Evolutionary conservation across 2,329 filamentous ascomycete genomes (phyloP).

Genomic region (Xylaria sp.): DNA sequence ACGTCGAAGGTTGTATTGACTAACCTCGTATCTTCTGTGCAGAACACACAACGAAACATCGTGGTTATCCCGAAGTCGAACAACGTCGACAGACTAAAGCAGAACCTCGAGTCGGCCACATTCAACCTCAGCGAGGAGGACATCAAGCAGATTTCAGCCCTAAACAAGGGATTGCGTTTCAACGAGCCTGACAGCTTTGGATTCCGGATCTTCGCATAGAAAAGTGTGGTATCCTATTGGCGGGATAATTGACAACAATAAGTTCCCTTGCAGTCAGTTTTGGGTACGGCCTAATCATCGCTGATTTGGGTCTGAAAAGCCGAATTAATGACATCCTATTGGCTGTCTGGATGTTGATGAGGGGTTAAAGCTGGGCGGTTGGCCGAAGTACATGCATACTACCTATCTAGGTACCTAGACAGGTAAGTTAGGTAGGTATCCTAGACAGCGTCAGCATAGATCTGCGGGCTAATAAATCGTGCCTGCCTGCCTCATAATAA

Average conservation of each 20-base stretch:
- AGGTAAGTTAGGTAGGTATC: too few relatives aligned
- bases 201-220: slow-evolving; percentile 48
- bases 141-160: slow-evolving; percentile 61
- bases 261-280: too few relatives aligned
- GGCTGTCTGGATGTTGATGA: neutral
- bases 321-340: neutral
- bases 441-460: neutral
- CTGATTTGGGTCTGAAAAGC: too few relatives aligned
- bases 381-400: too few relatives aligned
- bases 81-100: slow-evolving; percentile 59
- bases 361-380: too few relatives aligned
- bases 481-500: neutral
- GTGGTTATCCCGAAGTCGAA: slow-evolving; percentile 72
- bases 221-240: neutral
- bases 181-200: slow-evolving; percentile 59
- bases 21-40: neutral
- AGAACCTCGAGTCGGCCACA: slow-evolving; percentile 64
- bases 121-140: slow-evolving; percentile 65
- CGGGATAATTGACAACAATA: neutral
- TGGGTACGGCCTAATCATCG: too few relatives aligned
- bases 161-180: slow-evolving; percentile 65
- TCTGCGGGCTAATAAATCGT: neutral
- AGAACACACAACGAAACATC: slow-evolving; percentile 66
- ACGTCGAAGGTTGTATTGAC: neutral
- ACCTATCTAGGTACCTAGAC: too few relatives aligned